These are phyloP conservation scores for Crepidotus sp. DNA, from an alignment of 1,284 basidiomycete species.

Conservation along the genomic window DNA sequence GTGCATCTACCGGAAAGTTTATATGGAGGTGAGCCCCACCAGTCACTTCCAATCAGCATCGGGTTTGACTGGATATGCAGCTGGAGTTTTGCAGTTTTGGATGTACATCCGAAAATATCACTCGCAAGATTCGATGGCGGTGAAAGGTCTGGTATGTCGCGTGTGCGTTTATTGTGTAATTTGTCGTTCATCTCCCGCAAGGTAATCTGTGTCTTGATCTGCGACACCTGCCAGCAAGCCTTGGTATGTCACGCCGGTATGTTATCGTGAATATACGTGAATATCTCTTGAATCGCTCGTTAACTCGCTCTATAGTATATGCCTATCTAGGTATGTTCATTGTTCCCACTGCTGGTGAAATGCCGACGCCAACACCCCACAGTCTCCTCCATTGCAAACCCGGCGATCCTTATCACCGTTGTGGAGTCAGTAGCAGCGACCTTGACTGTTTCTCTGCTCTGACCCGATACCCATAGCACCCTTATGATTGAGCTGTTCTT, in stretches of 20 bases:
- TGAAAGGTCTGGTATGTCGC: slow-evolving; percentile 13
- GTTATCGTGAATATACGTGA: not conserved
- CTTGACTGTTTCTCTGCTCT: not conserved
- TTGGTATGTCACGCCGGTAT: slow-evolving; percentile 15
- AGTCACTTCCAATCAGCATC: not conserved
- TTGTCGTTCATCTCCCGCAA: not conserved
- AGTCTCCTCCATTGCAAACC: slow-evolving; percentile 11
- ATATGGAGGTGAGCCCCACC: slow-evolving; percentile 14
- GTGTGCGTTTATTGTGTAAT: not conserved
- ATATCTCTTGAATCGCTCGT: not conserved
- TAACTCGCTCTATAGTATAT: slow-evolving; percentile 8
- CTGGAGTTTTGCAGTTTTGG: slow-evolving; percentile 19
- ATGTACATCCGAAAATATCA: slow-evolving; percentile 19
- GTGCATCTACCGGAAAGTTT: not conserved
- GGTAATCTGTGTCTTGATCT: slow-evolving; percentile 14
- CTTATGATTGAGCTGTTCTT: slow-evolving; percentile 20
- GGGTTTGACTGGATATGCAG: not conserved
- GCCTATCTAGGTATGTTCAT: slow-evolving; percentile 11
- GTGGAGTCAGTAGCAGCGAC: not conserved
- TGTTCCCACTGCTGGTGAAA: not conserved
- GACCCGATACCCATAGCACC: slow-evolving; percentile 11
- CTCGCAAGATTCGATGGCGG: slow-evolving; percentile 4
- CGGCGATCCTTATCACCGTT: slow-evolving; percentile 1
- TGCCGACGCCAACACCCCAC: not conserved
- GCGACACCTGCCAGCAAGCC: slow-evolving; percentile 16